Evolutionary conservation across 331 rosid species (phyloP), one percentile per base, ranked within the genome.

Genomic region (Acacia concinna): DNA sequence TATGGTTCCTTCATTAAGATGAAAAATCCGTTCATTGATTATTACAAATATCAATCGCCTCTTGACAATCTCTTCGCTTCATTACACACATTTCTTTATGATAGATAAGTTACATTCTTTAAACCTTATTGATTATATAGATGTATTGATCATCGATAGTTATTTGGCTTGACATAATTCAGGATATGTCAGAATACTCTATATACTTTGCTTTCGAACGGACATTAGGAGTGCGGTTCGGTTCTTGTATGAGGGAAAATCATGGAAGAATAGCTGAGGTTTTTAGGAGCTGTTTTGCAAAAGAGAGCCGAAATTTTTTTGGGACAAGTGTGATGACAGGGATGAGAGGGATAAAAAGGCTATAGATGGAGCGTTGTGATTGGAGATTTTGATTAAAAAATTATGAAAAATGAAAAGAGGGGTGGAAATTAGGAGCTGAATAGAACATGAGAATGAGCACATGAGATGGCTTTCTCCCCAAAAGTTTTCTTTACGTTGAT

Each of bases 11-110:
- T 38, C 59, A 68, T 70, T 34, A 41, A 60, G 54, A 49, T 80
- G 87, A 80, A 60, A 60, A 43, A 38, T 57, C n/a, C 62, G 75
- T 70, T 3, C 40, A 25, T 46, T 44, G 59, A 46, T 44, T 27
- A 70, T 28, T 4, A 51, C 75, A 27, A 8, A 44, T 17, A 44
- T 70, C 40, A 70, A 44, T 70, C 27, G 37, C 34, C 74, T 41
- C 56, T 44, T 18, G 15, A 32, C 37, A 27, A 43, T 41, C 35
- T 70, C 43, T 8, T 71, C 18, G 20, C 12, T 44, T 46, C 30
- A 54, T 21, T 8, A 8, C 54, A 37, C 41, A 38, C 41, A 38
- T 8, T 38, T 38, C 41, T 38, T 38, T 38, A 38, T 8, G 41
- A 38, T 38, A 8, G 11, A 38, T 38, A 8, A 38, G 41, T 38